These are phyloP conservation scores for Claviceps fusiformis DNA, from an alignment of 2,329 filamentous ascomycete genomes.

Conservation along the genomic window DNA sequence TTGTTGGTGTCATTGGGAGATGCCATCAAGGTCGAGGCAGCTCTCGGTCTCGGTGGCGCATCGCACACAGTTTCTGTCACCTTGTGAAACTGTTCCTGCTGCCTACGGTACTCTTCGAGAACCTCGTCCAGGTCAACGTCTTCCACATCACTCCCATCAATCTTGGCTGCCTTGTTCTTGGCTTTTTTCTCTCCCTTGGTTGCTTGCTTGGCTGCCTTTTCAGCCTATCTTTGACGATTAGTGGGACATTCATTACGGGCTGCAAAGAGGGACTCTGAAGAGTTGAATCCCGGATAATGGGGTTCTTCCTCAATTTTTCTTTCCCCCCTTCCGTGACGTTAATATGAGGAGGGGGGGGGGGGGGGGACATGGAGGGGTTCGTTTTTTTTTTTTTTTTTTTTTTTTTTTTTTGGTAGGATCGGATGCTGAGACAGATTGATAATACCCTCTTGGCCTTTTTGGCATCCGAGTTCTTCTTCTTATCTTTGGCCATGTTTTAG, in stretches of 20 bases:
- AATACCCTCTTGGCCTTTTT: conserved; percentile 37
- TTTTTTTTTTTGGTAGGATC: background rate
- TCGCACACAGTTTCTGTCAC: conserved; percentile 68
- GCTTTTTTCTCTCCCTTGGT: conserved; percentile 83
- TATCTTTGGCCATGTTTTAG: conserved; percentile 34
- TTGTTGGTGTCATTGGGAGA: conserved; percentile 79
- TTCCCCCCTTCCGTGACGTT: too few relatives aligned
- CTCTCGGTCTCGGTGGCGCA: conserved; percentile 61
- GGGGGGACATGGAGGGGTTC: conserved; percentile 4
- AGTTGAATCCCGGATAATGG: background rate
- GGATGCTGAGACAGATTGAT: conserved; percentile 2
- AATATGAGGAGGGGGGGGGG: background rate
- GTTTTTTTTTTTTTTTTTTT: too few relatives aligned
- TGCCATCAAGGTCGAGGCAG: conserved; percentile 69
- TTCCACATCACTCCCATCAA: conserved; percentile 75
- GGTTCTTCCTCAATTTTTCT: too few relatives aligned
- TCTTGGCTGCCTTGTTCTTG: conserved; percentile 55
- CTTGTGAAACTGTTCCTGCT: conserved; percentile 89
- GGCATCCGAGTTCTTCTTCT: conserved; percentile 33
- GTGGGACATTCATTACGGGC: background rate
- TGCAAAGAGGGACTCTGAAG: background rate
- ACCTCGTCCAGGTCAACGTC: conserved; percentile 89
- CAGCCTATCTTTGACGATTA: conserved; percentile 24
- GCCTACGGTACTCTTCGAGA: conserved; percentile 80
- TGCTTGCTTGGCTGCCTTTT: conserved; percentile 65